A percentile compares a stretch with the other conserved stretches of the same genome.
These are phyloP conservation scores for Fusarium irregulare DNA, from an alignment of 2,329 filamentous ascomycete genomes.

Conservation along the genomic window DNA sequence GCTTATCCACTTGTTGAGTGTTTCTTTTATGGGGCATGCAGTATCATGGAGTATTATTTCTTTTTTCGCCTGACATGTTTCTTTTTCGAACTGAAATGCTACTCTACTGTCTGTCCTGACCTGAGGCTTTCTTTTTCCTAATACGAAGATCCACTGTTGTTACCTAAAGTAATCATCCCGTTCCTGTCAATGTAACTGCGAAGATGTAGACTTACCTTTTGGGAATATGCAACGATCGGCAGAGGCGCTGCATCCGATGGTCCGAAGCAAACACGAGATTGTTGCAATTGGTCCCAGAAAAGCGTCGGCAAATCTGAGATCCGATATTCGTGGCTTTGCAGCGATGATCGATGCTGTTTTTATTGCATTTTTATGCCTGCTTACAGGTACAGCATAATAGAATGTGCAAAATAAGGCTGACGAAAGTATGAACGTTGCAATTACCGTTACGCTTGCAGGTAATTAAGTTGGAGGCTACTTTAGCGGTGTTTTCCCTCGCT, in stretches of 20 bases:
- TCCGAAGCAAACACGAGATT: background rate
- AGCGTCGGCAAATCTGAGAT: background rate
- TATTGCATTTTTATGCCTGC: background rate
- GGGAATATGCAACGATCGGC: conserved; percentile 9
- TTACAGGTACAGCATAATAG: background rate
- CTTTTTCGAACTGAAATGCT: background rate
- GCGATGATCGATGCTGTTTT: background rate
- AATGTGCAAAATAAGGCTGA: background rate
- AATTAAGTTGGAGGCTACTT: background rate
- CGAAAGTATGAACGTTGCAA: background rate
- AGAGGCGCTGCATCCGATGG: conserved; percentile 11
- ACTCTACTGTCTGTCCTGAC: background rate
- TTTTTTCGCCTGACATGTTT: background rate
- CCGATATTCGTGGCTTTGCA: background rate
- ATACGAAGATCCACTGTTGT: background rate
- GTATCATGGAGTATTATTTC: background rate
- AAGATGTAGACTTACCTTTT: background rate
- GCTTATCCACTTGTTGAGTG: background rate
- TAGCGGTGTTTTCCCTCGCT: background rate
- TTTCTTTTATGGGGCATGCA: background rate
- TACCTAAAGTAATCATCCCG: background rate
- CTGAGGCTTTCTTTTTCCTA: background rate
- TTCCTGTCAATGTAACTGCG: background rate
- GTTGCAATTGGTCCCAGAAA: background rate
- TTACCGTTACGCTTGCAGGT: background rate